Evolutionary conservation across 2,329 filamentous ascomycete species (phyloP).

Genomic region (Alternaria postmessia): DNA sequence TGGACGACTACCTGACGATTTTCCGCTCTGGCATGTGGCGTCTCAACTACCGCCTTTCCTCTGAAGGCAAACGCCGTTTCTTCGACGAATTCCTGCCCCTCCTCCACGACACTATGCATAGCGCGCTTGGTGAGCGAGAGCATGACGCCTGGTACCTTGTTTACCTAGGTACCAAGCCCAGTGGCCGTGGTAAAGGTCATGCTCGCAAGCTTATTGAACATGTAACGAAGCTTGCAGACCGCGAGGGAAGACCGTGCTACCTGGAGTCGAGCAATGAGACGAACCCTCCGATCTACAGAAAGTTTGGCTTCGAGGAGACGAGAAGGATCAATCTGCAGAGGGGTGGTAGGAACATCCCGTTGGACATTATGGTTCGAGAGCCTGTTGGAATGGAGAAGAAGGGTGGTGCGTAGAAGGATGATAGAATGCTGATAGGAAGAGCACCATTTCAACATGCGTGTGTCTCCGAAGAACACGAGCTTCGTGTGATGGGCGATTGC

Average conservation of each 20-base stretch:
- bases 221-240: constrained; percentile 72
- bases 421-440: constrained; percentile 2
- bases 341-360: constrained; percentile 64
- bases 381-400: constrained; percentile 53
- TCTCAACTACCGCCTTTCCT: constrained; percentile 75
- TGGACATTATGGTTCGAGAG: constrained; percentile 86
- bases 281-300: constrained; percentile 77
- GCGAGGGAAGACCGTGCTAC: constrained; percentile 73
- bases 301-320: constrained; percentile 75
- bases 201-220: constrained; percentile 74
- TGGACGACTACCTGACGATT: constrained; percentile 76
- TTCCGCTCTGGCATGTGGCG: constrained; percentile 81
- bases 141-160: constrained; percentile 80
- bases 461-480: constrained; percentile 7
- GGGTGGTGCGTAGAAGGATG: constrained; percentile 15
- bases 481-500: background rate
- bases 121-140: constrained; percentile 72
- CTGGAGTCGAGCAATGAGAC: constrained; percentile 76
- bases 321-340: constrained; percentile 70
- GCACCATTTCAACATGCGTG: constrained; percentile 37
- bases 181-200: constrained; percentile 75
- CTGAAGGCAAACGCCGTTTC: constrained; percentile 76
- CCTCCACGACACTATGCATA: constrained; percentile 74
- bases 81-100: constrained; percentile 79
- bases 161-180: constrained; percentile 79